These are phyloP conservation scores for Phoenix dactylifera DNA, from an alignment of 176 grass and related monocot genomes.

Conservation along the genomic window DNA sequence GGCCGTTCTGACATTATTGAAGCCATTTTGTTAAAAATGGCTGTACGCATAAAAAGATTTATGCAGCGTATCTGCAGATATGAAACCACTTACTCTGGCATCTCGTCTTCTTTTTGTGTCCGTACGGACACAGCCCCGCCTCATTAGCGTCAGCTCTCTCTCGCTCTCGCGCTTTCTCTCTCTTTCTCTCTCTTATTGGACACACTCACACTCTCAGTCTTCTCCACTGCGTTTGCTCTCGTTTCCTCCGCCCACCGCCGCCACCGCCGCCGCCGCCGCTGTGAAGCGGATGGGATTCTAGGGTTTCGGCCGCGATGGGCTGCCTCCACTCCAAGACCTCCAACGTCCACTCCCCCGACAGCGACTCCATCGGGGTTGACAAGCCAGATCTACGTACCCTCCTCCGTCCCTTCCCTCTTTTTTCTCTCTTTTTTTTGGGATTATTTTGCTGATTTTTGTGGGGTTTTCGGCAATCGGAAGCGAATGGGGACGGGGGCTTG, in stretches of 20 bases:
- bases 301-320: constrained; percentile 37
- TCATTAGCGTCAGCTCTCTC: too few relatives aligned
- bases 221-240: constrained; percentile 12
- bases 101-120: too few relatives aligned
- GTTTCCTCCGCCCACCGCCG: neutral
- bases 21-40: too few relatives aligned
- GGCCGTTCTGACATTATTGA: too few relatives aligned
- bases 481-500: constrained; percentile 50
- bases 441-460: neutral
- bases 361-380: constrained; percentile 37
- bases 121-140: too few relatives aligned
- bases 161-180: too few relatives aligned
- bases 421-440: neutral
- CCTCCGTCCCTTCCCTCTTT: neutral
- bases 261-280: neutral
- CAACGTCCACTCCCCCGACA: constrained; percentile 44
- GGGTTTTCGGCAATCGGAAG: constrained; percentile 11
- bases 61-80: too few relatives aligned
- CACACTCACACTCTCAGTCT: too few relatives aligned
- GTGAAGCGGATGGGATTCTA: neutral
- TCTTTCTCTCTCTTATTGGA: too few relatives aligned
- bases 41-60: too few relatives aligned
- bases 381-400: constrained; percentile 74
- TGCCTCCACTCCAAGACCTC: constrained; percentile 86
- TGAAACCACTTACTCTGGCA: too few relatives aligned